Base-by-base conservation (phyloP, 345 rosid genomes). In the Bretschneidera sinensis region DNA sequence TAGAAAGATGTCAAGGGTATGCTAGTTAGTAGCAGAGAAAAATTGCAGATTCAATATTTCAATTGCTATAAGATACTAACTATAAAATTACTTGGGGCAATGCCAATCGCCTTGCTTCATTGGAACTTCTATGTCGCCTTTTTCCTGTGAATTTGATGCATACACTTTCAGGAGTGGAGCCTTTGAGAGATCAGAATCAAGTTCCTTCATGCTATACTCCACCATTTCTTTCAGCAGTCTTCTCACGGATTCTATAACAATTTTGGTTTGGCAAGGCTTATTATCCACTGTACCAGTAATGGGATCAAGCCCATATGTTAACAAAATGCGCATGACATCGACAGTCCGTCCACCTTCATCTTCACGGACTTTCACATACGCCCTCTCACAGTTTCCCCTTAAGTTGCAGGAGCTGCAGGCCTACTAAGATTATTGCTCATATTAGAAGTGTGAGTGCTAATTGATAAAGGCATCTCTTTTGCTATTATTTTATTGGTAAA, bases 351-450 rank as follows among this genome's bases (percentile, higher is more conserved):
- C 89, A 61, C 79, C 83, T 78, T 92, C 86, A 53, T 81, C 81
- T 58, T 81, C 85, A 19, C 64, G 76, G 35, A 83, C 86, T 68
- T 81, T 79, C 35, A 79, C 85, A 62, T 82, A 92, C 17, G 94
- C 97, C 67, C 97, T 82, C 57, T 85, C 96, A 76, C 96, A 89
- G 67, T 81, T 79, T 61, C 94, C 98, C 74, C 97, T 84, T 73
- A 85, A 78, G 67, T 69, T 79, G 78, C 97, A 92, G 71, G 88
- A 77, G 72, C 98, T 81, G 80, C 98, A 89, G 64, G 85, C 92
- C 96, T 87, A 72, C 65, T 33, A 68, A 60, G 67, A 69, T 65
- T 43, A 55, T 17, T 62, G 33, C 10, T 49, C 49, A 17, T 25
- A 52, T 57, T 39, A 24, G 22, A 48, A 47, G 61, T 54, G 15